These are phyloP conservation scores for Colletotrichum liaoningense DNA, from an alignment of 2,329 filamentous ascomycete species.

Conservation along the genomic window DNA sequence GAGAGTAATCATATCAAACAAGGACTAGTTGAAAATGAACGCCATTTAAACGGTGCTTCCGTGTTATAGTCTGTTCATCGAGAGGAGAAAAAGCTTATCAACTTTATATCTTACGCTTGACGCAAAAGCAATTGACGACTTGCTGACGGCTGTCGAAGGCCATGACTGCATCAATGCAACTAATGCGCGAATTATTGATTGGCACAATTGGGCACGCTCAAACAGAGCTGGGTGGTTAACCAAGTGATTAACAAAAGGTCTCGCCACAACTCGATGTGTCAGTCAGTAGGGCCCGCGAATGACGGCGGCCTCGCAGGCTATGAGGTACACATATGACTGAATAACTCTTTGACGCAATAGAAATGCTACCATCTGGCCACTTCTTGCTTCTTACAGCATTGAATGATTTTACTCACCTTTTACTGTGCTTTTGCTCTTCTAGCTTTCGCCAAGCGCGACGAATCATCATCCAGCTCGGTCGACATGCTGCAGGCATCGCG, in stretches of 20 bases:
- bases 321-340: neutral
- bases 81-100: too few species aligned
- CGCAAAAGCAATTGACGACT: too few species aligned
- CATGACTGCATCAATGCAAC: neutral
- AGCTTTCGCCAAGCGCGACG: neutral
- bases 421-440: constrained; percentile 13
- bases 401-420: constrained; percentile 11
- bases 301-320: constrained; percentile 16
- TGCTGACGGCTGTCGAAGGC: neutral
- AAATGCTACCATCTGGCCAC: neutral
- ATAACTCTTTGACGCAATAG: neutral
- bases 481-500: neutral
- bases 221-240: neutral
- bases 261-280: constrained; percentile 19
- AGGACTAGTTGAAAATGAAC: too few species aligned
- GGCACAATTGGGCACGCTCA: constrained; percentile 29
- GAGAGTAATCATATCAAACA: too few species aligned
- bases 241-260: neutral
- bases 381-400: constrained; percentile 17
- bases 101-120: too few species aligned
- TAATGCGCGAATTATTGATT: constrained; percentile 11
- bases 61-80: too few species aligned
- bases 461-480: neutral
- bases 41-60: too few species aligned
- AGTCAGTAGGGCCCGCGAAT: constrained; percentile 11